Conservation (phyloP, 176 grass and related monocot species). For the Aechmea fasciata region DNA sequence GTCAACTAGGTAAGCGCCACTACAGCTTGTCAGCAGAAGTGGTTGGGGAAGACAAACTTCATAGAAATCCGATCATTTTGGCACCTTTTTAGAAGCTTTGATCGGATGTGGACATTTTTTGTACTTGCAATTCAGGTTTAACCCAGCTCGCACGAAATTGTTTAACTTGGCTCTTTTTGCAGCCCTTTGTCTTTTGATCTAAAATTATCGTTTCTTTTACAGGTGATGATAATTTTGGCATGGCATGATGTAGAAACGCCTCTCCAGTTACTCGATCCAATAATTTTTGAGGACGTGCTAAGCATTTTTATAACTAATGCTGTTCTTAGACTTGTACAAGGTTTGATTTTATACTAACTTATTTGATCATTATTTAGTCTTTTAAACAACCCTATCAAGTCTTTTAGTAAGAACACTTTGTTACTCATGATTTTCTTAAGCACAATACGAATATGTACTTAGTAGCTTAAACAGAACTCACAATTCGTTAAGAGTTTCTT, state of each 20-base stretch:
- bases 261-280: slow-evolving; percentile 76
- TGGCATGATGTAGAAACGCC: slow-evolving; percentile 80
- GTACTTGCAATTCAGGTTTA: slow-evolving; percentile 82
- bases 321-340: slow-evolving; percentile 78
- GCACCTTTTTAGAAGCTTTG: slow-evolving; percentile 98
- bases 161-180: slow-evolving; percentile 21
- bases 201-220: slow-evolving; percentile 25
- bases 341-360: slow-evolving; percentile 21
- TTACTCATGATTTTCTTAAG: too few species aligned
- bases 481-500: too few species aligned
- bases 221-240: slow-evolving; percentile 95
- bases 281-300: slow-evolving; percentile 66
- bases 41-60: slow-evolving; percentile 95
- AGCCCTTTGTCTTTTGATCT: slow-evolving; percentile 14
- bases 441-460: too few species aligned
- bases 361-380: not conserved
- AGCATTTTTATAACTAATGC: slow-evolving; percentile 97
- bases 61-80: slow-evolving; percentile 87
- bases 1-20: slow-evolving; percentile 29
- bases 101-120: slow-evolving; percentile 86
- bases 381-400: not conserved
- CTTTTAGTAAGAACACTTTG: not conserved
- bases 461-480: too few species aligned
- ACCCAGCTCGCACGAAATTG: slow-evolving; percentile 12
- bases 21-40: slow-evolving; percentile 29